Conservation (phyloP, 2,329 filamentous ascomycete species). For the Aspergillus fumigatiaffinis region DNA sequence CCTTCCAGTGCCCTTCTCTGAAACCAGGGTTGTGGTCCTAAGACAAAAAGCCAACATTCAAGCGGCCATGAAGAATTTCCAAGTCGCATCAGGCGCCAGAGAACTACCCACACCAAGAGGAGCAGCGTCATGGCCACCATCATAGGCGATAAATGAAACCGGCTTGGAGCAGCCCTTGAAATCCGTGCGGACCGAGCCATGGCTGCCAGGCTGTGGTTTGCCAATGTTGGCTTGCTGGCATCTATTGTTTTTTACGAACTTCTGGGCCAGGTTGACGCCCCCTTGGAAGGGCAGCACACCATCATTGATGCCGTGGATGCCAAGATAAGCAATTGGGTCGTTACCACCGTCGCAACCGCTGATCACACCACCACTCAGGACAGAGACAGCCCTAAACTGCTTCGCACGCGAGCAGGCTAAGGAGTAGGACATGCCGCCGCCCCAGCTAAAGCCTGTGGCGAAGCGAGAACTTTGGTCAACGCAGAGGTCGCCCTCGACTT, state of each 20-base stretch:
- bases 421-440: constrained; percentile 42
- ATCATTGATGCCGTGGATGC: constrained; percentile 39
- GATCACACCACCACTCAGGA: constrained; percentile 30
- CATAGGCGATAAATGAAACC: constrained; percentile 14
- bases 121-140: constrained; percentile 12
- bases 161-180: constrained; percentile 10
- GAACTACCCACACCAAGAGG: constrained; percentile 9
- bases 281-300: constrained; percentile 32
- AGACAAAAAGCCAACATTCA: not conserved
- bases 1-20: not conserved
- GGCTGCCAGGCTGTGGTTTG: constrained; percentile 4
- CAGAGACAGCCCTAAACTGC: constrained; percentile 39
- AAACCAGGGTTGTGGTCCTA: not conserved
- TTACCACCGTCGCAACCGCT: constrained; percentile 38
- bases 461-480: constrained; percentile 42
- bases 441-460: constrained; percentile 46
- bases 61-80: constrained; percentile 12
- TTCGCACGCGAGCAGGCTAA: constrained; percentile 41
- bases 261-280: constrained; percentile 37
- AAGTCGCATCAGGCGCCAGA: constrained; percentile 13
- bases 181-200: constrained; percentile 6
- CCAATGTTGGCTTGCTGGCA: constrained; percentile 21
- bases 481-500: constrained; percentile 40
- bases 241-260: constrained; percentile 37
- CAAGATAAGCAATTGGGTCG: constrained; percentile 39